These are phyloP conservation scores for Claviceps purpurea DNA, from an alignment of 2,329 filamentous ascomycete species.

Conservation along the genomic window DNA sequence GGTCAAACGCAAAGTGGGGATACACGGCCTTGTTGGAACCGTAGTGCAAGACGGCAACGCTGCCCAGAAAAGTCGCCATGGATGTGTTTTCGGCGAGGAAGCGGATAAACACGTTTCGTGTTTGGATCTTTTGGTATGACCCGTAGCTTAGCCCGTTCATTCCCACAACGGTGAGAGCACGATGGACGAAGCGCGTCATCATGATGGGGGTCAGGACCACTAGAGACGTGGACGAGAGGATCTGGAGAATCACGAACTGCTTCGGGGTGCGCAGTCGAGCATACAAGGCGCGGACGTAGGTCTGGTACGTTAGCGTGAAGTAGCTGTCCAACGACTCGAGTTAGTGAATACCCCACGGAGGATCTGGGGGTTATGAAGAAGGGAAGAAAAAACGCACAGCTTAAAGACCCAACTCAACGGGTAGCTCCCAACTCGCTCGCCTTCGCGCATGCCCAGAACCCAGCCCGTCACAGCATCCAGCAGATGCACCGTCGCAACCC, in stretches of 20 bases:
- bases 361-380: neutral
- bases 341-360: conserved; percentile 1
- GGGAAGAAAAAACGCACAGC: conserved; percentile 31
- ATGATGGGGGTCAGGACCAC: conserved; percentile 51
- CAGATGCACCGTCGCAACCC: conserved; percentile 53
- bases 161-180: conserved; percentile 36
- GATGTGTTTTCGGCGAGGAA: conserved; percentile 54
- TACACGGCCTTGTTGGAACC: conserved; percentile 55
- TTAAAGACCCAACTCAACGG: conserved; percentile 61
- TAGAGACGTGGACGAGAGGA: conserved; percentile 48
- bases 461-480: conserved; percentile 52
- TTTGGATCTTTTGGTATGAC: conserved; percentile 52
- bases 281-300: conserved; percentile 56
- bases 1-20: conserved; percentile 55
- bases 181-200: conserved; percentile 48
- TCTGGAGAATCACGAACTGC: conserved; percentile 53
- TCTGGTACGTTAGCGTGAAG: conserved; percentile 58
- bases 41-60: conserved; percentile 52
- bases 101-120: conserved; percentile 53
- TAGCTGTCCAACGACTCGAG: conserved; percentile 27
- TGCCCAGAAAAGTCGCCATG: conserved; percentile 55
- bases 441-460: conserved; percentile 52
- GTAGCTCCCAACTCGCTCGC: conserved; percentile 54
- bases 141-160: conserved; percentile 47
- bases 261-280: conserved; percentile 51